phyloP scores from a whole-genome alignment of 768 basidiomycete species.

The Xerocomellus dryophilus region DNA sequence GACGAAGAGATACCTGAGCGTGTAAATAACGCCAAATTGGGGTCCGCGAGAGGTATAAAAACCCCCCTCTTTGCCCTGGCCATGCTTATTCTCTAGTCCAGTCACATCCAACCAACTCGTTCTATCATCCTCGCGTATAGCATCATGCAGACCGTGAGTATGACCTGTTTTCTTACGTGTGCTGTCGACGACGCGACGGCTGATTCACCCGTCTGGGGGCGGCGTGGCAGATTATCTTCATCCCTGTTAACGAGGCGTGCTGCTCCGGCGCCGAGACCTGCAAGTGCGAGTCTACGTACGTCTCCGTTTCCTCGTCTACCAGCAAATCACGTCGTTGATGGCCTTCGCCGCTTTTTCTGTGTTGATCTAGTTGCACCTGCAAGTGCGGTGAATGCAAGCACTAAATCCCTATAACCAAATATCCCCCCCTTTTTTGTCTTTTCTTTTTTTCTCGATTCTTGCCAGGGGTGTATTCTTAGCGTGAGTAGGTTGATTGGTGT shows the following conservation, averaged over 20 bases:
- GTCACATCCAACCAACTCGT: not conserved
- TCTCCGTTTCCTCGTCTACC: not conserved
- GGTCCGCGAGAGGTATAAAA: constrained; percentile 2
- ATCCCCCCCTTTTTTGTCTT: not conserved
- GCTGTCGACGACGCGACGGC: not conserved
- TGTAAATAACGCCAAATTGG: constrained; percentile 5
- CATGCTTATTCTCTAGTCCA: not conserved
- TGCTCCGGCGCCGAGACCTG: constrained; percentile 4
- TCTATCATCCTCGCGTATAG: not conserved
- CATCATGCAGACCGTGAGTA: constrained; percentile 23
- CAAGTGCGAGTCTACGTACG: constrained; percentile 7
- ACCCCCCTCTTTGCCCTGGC: not conserved
- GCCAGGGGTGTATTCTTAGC: not conserved
- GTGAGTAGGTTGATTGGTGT: too few relatives aligned
- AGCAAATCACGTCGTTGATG: not conserved
- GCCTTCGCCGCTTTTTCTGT: too few relatives aligned
- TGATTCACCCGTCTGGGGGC: not conserved
- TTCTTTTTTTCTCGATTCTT: not conserved
- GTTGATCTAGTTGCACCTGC: constrained; percentile 8
- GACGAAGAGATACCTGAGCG: not conserved
- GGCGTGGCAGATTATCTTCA: constrained; percentile 2
- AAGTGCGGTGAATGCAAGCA: constrained; percentile 17
- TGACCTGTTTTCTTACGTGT: not conserved
- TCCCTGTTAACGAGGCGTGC: constrained; percentile 15
- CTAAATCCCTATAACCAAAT: not conserved